These are phyloP conservation scores for Arabidopsis lyrata DNA, from an alignment of 441 rosid species.

Conservation along the genomic window DNA sequence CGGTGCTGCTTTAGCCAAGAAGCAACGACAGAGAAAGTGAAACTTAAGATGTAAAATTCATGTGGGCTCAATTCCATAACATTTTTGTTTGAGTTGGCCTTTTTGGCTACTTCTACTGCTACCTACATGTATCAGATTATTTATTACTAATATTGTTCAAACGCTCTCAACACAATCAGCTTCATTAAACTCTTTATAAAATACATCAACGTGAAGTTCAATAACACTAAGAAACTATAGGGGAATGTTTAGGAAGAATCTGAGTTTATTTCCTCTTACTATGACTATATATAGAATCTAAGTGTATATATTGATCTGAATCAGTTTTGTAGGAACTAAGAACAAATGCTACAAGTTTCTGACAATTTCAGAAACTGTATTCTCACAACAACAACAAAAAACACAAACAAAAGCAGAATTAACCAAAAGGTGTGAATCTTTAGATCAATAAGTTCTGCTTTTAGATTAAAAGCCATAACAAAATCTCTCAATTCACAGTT, in stretches of 20 bases:
- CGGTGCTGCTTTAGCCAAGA: conserved; percentile 61
- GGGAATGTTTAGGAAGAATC: neutral
- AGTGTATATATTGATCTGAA: conserved; percentile 29
- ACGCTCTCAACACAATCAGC: neutral
- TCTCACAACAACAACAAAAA: neutral
- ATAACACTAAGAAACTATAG: neutral
- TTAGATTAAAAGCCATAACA: conserved; percentile 34
- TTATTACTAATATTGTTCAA: neutral
- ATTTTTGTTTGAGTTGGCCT: conserved; percentile 17
- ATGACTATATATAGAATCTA: neutral
- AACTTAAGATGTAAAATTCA: conserved; percentile 18
- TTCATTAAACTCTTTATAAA: neutral
- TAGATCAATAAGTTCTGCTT: conserved; percentile 24
- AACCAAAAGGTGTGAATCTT: conserved; percentile 4
- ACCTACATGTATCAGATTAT: conserved; percentile 3
- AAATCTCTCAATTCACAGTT: conserved; percentile 21
- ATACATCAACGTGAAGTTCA: neutral
- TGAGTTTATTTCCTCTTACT: neutral
- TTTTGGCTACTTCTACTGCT: neutral
- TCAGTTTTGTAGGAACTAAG: conserved; percentile 6
- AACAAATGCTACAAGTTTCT: conserved; percentile 34
- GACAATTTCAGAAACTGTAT: conserved; percentile 9
- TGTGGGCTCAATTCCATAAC: conserved; percentile 12
- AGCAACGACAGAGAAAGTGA: conserved; percentile 27
- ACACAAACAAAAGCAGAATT: conserved; percentile 24